These are phyloP conservation scores for Anthostomella pinea DNA, from an alignment of 2,329 filamentous ascomycete genomes.

Conservation along the genomic window DNA sequence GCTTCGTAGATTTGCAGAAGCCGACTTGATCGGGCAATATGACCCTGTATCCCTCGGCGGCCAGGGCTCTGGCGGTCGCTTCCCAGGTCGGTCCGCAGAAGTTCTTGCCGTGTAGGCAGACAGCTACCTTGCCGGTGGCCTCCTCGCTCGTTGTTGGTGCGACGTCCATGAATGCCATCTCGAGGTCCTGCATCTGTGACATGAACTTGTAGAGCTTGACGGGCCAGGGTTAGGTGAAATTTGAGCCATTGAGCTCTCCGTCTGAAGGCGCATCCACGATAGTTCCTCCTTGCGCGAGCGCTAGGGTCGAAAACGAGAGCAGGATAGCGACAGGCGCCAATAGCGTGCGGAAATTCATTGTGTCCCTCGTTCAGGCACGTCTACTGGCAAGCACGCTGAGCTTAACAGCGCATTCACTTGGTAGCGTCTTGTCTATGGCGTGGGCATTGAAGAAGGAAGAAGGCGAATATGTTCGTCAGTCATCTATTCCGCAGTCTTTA, in stretches of 20 bases:
- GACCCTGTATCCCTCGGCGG: constrained; percentile 46
- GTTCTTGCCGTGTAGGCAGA: constrained; percentile 55
- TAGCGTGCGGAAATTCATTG: too few relatives aligned
- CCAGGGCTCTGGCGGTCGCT: constrained; percentile 42
- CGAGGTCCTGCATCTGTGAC: constrained; percentile 45
- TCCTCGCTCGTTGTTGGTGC: constrained; percentile 32
- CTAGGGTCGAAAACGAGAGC: too few relatives aligned
- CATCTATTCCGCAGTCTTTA: too few relatives aligned
- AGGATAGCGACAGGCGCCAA: too few relatives aligned
- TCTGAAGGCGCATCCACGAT: constrained; percentile 38
- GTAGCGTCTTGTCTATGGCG: too few relatives aligned
- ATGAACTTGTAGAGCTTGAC: constrained; percentile 46
- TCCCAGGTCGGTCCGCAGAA: constrained; percentile 55
- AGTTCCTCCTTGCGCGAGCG: too few relatives aligned
- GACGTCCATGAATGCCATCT: constrained; percentile 57
- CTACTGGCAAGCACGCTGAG: too few relatives aligned
- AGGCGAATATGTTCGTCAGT: too few relatives aligned
- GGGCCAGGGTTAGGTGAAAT: constrained; percentile 52
- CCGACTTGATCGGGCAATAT: constrained; percentile 54
- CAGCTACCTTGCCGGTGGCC: constrained; percentile 39
- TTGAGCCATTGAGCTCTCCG: constrained; percentile 45
- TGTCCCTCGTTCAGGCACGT: too few relatives aligned
- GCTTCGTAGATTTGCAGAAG: constrained; percentile 57
- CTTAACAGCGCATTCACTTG: too few relatives aligned
- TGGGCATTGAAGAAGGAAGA: too few relatives aligned